Conservation (phyloP, 1,284 basidiomycete genomes). For the Ganoderma multipileum region DNA sequence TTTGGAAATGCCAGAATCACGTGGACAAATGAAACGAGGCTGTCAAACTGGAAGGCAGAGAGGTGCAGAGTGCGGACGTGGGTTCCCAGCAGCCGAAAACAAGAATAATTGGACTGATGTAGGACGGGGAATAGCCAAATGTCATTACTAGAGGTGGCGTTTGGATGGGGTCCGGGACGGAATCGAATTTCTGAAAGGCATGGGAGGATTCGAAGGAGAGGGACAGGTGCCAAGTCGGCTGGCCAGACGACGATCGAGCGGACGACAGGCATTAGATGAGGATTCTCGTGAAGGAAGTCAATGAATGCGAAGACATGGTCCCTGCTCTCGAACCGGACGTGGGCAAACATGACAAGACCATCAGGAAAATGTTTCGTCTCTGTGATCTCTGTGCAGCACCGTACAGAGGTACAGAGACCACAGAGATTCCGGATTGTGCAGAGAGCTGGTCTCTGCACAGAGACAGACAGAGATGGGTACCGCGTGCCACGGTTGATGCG, state of each 20-base stretch:
- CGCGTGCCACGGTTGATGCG: too few relatives aligned
- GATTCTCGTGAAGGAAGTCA: not conserved
- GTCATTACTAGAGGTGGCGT: too few relatives aligned
- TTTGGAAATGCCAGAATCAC: not conserved
- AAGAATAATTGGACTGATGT: not conserved
- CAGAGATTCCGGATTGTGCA: too few relatives aligned
- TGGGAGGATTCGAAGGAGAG: not conserved
- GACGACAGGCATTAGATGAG: not conserved
- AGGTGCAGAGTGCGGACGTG: not conserved
- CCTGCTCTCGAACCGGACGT: not conserved
- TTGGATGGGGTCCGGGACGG: too few relatives aligned
- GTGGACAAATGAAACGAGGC: not conserved
- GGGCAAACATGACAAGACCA: not conserved
- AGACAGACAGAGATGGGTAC: too few relatives aligned
- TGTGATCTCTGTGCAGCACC: too few relatives aligned
- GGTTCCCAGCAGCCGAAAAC: not conserved
- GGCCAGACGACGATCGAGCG: not conserved
- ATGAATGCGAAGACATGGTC: not conserved
- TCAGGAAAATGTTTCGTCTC: too few relatives aligned
- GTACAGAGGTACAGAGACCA: too few relatives aligned
- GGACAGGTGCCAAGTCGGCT: not conserved
- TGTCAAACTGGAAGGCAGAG: not conserved
- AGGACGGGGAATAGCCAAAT: too few relatives aligned
- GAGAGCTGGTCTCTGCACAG: too few relatives aligned
- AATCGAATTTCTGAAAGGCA: not conserved